Conservation (phyloP, 2,329 filamentous ascomycete genomes). For the Periconia macrospinosa region DNA sequence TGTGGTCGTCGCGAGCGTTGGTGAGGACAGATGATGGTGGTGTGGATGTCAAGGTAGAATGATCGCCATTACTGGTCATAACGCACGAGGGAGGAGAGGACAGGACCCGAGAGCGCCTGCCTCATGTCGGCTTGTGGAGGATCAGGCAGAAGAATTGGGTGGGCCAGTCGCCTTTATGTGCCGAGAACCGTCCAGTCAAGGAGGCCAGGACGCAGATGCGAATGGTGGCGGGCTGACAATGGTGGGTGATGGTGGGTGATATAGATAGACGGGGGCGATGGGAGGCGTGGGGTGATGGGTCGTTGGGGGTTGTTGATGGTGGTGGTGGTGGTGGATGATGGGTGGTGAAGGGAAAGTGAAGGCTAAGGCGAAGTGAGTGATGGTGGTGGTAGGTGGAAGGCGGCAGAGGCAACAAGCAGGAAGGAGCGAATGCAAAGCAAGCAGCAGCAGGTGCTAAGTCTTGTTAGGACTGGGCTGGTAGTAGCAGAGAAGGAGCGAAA, state of each 20-base stretch:
- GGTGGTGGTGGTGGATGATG: background rate
- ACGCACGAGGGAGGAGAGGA: slow-evolving; percentile 34
- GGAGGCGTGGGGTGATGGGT: background rate
- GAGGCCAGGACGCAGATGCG: background rate
- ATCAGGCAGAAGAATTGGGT: slow-evolving; percentile 13
- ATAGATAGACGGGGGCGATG: background rate
- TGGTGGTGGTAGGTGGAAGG: background rate
- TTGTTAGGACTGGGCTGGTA: background rate
- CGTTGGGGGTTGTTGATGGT: background rate
- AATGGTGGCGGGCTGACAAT: background rate
- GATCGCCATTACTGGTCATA: slow-evolving; percentile 45
- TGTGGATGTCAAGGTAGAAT: slow-evolving; percentile 23
- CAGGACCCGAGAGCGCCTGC: slow-evolving; percentile 42
- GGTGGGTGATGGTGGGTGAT: background rate
- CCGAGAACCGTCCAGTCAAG: background rate
- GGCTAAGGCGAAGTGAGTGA: too few relatives aligned
- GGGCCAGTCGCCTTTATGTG: slow-evolving; percentile 2
- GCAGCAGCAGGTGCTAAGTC: background rate
- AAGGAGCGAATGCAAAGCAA: background rate
- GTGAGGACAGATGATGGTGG: slow-evolving; percentile 5
- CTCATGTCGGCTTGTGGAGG: slow-evolving; percentile 36
- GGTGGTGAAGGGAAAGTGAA: background rate
- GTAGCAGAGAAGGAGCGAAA: background rate
- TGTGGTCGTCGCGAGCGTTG: slow-evolving; percentile 17
- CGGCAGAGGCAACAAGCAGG: background rate